These are phyloP conservation scores for Trametes sanguinea DNA, from an alignment of 768 basidiomycete species.

Conservation along the genomic window DNA sequence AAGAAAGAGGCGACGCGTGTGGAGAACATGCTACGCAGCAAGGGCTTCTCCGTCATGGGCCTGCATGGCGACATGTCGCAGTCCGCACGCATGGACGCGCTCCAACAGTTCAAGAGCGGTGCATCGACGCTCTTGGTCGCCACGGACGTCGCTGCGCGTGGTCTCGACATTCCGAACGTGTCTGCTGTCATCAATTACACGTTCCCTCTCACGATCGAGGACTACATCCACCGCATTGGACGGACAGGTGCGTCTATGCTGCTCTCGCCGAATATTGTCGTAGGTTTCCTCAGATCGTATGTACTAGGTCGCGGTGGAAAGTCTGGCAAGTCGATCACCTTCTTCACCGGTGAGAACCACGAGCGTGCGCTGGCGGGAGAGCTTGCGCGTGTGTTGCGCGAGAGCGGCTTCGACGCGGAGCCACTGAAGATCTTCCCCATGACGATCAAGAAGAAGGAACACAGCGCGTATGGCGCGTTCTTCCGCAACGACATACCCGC, in stretches of 20 bases:
- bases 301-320: slow-evolving; percentile 81
- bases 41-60: slow-evolving; percentile 78
- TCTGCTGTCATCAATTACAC: slow-evolving; percentile 94
- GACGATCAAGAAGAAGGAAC: slow-evolving; percentile 96
- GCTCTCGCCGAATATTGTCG: background rate
- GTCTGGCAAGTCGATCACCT: slow-evolving; percentile 89
- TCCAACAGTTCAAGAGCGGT: slow-evolving; percentile 87
- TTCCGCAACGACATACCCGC: slow-evolving; percentile 68
- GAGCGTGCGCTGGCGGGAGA: slow-evolving; percentile 90
- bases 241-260: slow-evolving; percentile 60
- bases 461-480: slow-evolving; percentile 88
- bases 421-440: slow-evolving; percentile 87
- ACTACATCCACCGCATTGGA: slow-evolving; percentile 89
- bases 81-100: slow-evolving; percentile 75
- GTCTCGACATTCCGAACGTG: slow-evolving; percentile 96
- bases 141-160: slow-evolving; percentile 96
- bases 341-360: slow-evolving; percentile 92
- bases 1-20: slow-evolving; percentile 97
- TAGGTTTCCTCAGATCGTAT: too few relatives aligned
- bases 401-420: slow-evolving; percentile 80
- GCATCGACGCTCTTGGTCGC: slow-evolving; percentile 84
- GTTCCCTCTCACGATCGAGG: slow-evolving; percentile 96
- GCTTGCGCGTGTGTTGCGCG: slow-evolving; percentile 85
- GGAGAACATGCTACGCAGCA: slow-evolving; percentile 70
- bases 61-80: slow-evolving; percentile 94